Percentiles rank a stretch among this genome's conserved stretches.
Evolutionary conservation across 805 yeast species (phyloP).

Genomic region (Teunomyces atbi): DNA sequence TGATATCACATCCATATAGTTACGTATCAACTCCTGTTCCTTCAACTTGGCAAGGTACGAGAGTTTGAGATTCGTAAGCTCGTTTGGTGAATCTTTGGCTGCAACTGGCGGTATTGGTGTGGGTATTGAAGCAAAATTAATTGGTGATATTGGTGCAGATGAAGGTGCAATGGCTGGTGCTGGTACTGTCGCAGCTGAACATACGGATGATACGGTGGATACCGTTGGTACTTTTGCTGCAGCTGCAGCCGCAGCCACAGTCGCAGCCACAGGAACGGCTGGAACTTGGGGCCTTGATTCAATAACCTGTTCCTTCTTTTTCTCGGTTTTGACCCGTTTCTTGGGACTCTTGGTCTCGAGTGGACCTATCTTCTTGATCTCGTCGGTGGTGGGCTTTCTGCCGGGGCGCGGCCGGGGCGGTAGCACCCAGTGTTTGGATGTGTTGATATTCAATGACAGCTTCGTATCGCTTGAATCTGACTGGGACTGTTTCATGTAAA

Average conservation of each 20-base stretch:
- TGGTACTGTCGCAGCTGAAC: neutral
- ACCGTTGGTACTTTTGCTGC: neutral
- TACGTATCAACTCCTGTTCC: conserved; percentile 42
- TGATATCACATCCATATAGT: conserved; percentile 41
- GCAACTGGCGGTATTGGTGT: conserved; percentile 6
- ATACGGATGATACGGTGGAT: neutral
- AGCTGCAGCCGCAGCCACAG: neutral
- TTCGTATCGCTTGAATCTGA: conserved; percentile 9
- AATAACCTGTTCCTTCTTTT: neutral
- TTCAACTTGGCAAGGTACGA: conserved; percentile 37
- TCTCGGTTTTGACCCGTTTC: conserved; percentile 8
- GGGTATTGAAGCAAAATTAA: neutral
- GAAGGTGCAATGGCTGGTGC: neutral
- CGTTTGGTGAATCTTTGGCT: conserved; percentile 9
- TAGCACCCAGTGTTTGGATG: conserved; percentile 39
- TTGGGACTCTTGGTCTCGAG: conserved; percentile 1
- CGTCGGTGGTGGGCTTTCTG: conserved; percentile 30
- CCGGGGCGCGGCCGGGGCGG: conserved; percentile 45
- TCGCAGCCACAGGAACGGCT: no score
- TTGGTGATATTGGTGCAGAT: neutral
- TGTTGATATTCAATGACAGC: conserved; percentile 30
- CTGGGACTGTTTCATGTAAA: conserved; percentile 13
- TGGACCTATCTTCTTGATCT: conserved; percentile 2
- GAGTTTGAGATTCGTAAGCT: conserved; percentile 25
- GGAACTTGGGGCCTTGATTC: neutral